Evolutionary conservation across 345 rosid species (phyloP).

Genomic region (Hibiscus mutabilis): DNA sequence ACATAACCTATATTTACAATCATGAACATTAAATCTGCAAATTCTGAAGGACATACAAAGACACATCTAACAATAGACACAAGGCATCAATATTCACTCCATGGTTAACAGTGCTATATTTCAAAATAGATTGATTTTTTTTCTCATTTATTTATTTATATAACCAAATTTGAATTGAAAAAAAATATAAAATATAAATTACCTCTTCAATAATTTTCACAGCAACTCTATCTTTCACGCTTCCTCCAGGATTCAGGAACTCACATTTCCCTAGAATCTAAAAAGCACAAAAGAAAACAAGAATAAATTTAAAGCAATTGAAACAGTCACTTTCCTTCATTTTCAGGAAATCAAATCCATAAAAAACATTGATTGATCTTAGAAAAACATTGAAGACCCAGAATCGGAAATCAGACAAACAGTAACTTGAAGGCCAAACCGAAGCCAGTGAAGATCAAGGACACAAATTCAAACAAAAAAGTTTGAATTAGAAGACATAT

Average conservation of each 20-base stretch:
- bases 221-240: conserved; percentile 93
- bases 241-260: conserved; percentile 96
- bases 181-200: conserved; percentile 8
- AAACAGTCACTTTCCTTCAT: neutral
- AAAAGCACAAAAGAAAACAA: conserved; percentile 14
- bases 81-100: neutral
- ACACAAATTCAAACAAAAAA: neutral
- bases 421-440: neutral
- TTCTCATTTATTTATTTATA: neutral
- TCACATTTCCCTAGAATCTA: conserved; percentile 94
- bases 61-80: neutral
- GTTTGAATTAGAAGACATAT: neutral
- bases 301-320: neutral
- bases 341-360: neutral
- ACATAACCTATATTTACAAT: neutral
- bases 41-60: neutral
- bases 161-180: neutral
- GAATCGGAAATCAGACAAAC: neutral
- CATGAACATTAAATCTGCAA: neutral
- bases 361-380: neutral
- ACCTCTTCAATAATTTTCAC: conserved; percentile 88
- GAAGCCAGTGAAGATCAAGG: neutral
- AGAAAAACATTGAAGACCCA: neutral
- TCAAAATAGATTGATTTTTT: neutral
- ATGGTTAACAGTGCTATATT: neutral